phyloP scores from a whole-genome alignment of 2,329 filamentous ascomycete species.

The Colletotrichum tofieldiae region DNA sequence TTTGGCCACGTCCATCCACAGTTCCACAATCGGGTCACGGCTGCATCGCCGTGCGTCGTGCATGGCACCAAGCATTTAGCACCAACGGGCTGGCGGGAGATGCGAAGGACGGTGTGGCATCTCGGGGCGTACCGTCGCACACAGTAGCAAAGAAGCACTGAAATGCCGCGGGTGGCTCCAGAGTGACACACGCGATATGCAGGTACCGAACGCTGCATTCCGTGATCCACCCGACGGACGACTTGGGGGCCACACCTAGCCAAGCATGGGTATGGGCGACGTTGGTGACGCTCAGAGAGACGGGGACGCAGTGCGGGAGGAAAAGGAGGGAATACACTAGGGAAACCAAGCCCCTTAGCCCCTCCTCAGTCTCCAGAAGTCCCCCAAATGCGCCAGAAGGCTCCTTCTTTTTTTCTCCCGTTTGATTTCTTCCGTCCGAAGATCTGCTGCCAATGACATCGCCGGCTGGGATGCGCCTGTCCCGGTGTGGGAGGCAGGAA shows the following conservation, averaged over 20 bases:
- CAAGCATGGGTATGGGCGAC: neutral
- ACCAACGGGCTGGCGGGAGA: conserved; percentile 38
- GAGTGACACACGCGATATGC: conserved; percentile 37
- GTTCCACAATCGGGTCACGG: conserved; percentile 13
- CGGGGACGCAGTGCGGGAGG: neutral
- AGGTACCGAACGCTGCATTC: conserved; percentile 34
- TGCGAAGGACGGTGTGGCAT: conserved; percentile 21
- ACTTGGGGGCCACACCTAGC: neutral
- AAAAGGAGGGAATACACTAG: neutral
- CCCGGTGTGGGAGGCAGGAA: conserved; percentile 9
- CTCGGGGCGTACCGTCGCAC: conserved; percentile 29
- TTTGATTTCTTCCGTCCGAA: neutral
- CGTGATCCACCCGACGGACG: neutral
- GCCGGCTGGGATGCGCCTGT: neutral
- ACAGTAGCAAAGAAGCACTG: neutral
- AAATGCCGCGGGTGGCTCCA: conserved; percentile 39
- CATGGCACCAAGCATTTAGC: conserved; percentile 30
- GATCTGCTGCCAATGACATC: conserved; percentile 36
- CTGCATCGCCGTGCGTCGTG: conserved; percentile 4
- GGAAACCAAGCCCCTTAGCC: neutral
- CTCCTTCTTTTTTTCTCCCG: conserved; percentile 7
- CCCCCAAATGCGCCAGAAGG: neutral
- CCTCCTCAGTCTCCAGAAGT: conserved; percentile 1
- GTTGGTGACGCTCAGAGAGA: neutral
- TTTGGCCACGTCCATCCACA: conserved; percentile 17